These are phyloP conservation scores for Cunninghamia lanceolata DNA, from an alignment of 75 land plant species.

Conservation along the genomic window DNA sequence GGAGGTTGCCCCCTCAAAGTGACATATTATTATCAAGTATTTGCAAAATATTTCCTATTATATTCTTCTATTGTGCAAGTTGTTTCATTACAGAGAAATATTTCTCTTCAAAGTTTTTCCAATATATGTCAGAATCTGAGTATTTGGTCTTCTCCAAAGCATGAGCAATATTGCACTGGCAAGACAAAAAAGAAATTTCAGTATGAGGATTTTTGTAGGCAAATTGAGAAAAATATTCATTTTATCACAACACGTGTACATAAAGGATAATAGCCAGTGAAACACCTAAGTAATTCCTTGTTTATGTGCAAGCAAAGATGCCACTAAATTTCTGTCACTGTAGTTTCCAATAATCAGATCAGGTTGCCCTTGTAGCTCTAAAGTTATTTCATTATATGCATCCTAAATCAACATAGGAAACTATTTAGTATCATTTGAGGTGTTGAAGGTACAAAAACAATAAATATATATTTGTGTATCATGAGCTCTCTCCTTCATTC, in stretches of 20 bases:
- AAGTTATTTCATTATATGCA: slow-evolving; percentile 47
- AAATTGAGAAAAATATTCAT: background rate
- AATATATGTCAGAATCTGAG: slow-evolving; percentile 75
- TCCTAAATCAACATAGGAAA: slow-evolving; percentile 33
- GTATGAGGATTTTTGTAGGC: background rate
- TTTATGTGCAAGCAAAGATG: slow-evolving; percentile 53
- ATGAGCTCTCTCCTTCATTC: background rate
- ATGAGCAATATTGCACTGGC: slow-evolving; percentile 74
- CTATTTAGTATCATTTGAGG: background rate
- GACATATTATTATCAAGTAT: too few relatives aligned
- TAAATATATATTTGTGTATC: background rate
- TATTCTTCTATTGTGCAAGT: too few relatives aligned
- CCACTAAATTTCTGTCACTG: slow-evolving; percentile 79
- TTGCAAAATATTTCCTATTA: too few relatives aligned
- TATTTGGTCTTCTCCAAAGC: slow-evolving; percentile 84
- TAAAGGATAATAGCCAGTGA: background rate
- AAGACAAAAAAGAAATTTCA: background rate
- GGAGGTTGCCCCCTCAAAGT: too few relatives aligned
- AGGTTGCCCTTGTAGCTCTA: slow-evolving; percentile 55
- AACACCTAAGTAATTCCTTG: slow-evolving; percentile 61
- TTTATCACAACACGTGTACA: background rate
- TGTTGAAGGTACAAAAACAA: background rate
- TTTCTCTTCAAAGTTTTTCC: slow-evolving; percentile 65
- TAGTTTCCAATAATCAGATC: slow-evolving; percentile 83
- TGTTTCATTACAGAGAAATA: too few relatives aligned